Base-by-base conservation (phyloP, 352 stramenopile genomes). In the Paralagenidium karlingii region DNA sequence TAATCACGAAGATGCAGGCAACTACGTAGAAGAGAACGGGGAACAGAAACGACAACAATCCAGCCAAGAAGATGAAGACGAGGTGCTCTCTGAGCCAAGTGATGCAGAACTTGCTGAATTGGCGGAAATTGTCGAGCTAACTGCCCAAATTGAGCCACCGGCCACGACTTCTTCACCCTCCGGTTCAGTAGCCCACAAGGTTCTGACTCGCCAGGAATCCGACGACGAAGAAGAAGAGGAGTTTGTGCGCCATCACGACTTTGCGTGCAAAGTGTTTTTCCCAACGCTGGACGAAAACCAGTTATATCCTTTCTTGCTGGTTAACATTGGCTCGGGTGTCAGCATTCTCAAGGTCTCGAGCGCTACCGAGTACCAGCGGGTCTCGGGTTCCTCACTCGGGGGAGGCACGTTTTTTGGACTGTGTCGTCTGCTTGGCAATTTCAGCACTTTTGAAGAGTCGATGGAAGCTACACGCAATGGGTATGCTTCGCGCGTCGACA, bases 291-390 rank as follows among this genome's bases (percentile, higher is more conserved):
- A 55, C 10, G 59, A 63, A 24, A 40, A 56, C 28, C 51, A 64
- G 25, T 40, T 86, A 41, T 98, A 98, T 60, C 95, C 95, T 18
- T 98, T 97, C 56, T 57, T 99, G 36, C 64, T 98, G 8, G 95
- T 98, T 11, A 98, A 96, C 34, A 98, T 99, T 59, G 95, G 95
- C 22, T 98, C 93, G 19, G 95, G 95, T 34, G 94, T 98, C 39
- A 97, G 85, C 48, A 97, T 98, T 46, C 63, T 98, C 40, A 94
- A 92, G 60, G 74, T 96, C 10, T 80, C 89, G 19, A 73, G 83
- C 20, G 78, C 86, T 26, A 70, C 68, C 25, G 65, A 90, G 42
- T 97, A 95, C 57, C 80, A 97, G 58, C 90, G 95, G 40, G 92
- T 99, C 33, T 97, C 88, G 26, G 95, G 95, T 38, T 97, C 88